Conservation (phyloP, 176 grass and related monocot species). For the Juncus effusus region DNA sequence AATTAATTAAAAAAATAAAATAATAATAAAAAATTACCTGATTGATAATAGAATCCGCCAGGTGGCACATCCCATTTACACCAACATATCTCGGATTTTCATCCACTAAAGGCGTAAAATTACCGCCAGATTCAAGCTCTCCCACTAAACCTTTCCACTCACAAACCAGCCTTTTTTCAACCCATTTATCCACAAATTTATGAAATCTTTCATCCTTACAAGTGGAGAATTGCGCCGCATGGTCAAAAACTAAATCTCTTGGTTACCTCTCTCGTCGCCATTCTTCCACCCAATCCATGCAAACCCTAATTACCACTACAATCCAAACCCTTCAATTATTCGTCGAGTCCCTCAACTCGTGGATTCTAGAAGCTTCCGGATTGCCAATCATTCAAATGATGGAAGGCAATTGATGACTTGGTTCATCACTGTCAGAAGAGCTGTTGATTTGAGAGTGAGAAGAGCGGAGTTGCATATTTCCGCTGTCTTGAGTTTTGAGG, state of each 20-base stretch:
- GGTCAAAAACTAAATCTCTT: conserved; percentile 55
- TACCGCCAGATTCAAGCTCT: conserved; percentile 64
- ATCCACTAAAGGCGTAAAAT: conserved; percentile 38
- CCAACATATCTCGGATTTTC: conserved; percentile 54
- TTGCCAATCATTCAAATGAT: conserved; percentile 89
- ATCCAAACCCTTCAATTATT: too few species aligned
- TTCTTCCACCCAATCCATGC: conserved; percentile 76
- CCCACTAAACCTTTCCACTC: conserved; percentile 68
- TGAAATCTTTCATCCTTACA: conserved; percentile 65
- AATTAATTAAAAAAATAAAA: not conserved
- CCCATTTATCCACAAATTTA: conserved; percentile 64
- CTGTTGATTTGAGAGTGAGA: too few species aligned
- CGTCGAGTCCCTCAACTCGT: conserved; percentile 61
- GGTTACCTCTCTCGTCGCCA: conserved; percentile 59
- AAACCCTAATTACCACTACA: conserved; percentile 54
- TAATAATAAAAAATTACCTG: conserved; percentile 34
- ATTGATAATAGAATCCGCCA: conserved; percentile 69
- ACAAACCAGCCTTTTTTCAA: conserved; percentile 47
- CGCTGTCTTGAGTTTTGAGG: too few species aligned
- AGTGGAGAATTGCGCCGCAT: conserved; percentile 91
- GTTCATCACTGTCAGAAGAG: too few species aligned
- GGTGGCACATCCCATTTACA: conserved; percentile 61
- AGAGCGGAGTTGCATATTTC: too few species aligned
- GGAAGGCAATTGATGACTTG: too few species aligned
- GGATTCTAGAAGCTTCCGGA: conserved; percentile 78